Evolutionary conservation across 176 grass and related monocot species (phyloP).

Genomic region (Pontederia crassipes): DNA sequence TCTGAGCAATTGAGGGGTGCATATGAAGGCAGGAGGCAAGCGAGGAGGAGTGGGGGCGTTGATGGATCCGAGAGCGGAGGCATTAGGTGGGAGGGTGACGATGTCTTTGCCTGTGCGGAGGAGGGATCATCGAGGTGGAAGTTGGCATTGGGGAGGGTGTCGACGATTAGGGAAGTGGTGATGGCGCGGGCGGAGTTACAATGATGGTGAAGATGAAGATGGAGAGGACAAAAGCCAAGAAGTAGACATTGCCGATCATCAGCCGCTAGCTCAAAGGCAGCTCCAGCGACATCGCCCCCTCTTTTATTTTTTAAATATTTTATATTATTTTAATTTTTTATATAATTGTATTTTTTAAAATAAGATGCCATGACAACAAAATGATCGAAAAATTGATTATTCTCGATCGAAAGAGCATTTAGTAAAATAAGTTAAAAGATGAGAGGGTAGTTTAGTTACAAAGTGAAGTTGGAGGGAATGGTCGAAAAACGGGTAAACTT

Average conservation of each 20-base stretch:
- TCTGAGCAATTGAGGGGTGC: slow-evolving; percentile 68
- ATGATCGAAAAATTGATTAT: no score
- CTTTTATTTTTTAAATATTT: no score
- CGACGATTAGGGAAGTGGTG: slow-evolving; percentile 50
- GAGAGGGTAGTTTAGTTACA: no score
- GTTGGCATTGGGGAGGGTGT: slow-evolving; percentile 65
- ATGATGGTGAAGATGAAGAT: slow-evolving; percentile 73
- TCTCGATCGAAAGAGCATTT: no score
- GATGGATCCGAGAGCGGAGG: neutral
- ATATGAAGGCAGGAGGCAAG: no score
- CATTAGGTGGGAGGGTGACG: slow-evolving; percentile 16
- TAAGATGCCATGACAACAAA: no score
- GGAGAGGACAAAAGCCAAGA: slow-evolving; percentile 76
- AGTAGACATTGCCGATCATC: slow-evolving; percentile 72
- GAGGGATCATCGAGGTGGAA: slow-evolving; percentile 53
- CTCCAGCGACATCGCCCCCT: slow-evolving; percentile 8
- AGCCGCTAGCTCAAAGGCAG: slow-evolving; percentile 58
- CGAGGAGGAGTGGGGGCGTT: neutral
- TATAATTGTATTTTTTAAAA: no score
- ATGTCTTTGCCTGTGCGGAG: slow-evolving; percentile 87
- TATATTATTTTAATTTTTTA: no score
- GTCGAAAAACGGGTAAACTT: no score
- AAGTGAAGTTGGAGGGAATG: no score
- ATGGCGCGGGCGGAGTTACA: slow-evolving; percentile 77
- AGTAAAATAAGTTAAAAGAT: no score